phyloP scores from a whole-genome alignment of 1,284 basidiomycete species.

The Ceratorhiza oryzae-sativae region DNA sequence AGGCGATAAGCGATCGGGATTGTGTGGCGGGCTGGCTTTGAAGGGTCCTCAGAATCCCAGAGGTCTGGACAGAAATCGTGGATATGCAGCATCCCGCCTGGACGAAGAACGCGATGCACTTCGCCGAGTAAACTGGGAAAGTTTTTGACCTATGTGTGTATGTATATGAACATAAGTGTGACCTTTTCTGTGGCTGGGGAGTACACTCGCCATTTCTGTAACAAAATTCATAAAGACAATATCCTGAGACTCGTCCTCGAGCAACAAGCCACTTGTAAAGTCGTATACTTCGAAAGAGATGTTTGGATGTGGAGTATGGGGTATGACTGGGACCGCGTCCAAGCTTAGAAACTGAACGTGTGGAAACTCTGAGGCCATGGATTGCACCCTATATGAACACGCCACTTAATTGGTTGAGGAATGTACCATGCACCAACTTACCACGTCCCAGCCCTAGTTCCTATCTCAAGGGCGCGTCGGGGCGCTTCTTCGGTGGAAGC shows the following conservation, averaged over 20 bases:
- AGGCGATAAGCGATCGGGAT: not conserved
- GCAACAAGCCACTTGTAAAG: not conserved
- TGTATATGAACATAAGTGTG: no score
- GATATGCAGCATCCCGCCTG: not conserved
- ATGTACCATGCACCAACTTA: not conserved
- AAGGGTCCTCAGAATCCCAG: not conserved
- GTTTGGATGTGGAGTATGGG: not conserved
- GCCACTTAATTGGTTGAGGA: no score
- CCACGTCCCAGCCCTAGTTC: not conserved
- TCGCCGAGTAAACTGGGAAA: not conserved
- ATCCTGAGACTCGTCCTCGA: constrained; percentile 1
- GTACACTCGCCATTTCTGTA: not conserved
- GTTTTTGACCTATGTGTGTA: not conserved
- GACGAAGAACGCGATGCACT: constrained; percentile 1
- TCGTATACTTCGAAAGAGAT: constrained; percentile 1
- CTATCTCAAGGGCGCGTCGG: not conserved
- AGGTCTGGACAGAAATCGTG: not conserved
- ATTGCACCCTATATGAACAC: not conserved
- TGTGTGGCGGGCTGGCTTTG: not conserved
- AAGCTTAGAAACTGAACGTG: not conserved
- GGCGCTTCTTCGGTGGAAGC: not conserved
- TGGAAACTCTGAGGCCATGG: not conserved
- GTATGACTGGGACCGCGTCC: not conserved
- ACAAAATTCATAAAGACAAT: not conserved
- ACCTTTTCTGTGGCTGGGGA: not conserved